Conservation (phyloP, 2,329 filamentous ascomycete species). For the Madurella mycetomatis region DNA sequence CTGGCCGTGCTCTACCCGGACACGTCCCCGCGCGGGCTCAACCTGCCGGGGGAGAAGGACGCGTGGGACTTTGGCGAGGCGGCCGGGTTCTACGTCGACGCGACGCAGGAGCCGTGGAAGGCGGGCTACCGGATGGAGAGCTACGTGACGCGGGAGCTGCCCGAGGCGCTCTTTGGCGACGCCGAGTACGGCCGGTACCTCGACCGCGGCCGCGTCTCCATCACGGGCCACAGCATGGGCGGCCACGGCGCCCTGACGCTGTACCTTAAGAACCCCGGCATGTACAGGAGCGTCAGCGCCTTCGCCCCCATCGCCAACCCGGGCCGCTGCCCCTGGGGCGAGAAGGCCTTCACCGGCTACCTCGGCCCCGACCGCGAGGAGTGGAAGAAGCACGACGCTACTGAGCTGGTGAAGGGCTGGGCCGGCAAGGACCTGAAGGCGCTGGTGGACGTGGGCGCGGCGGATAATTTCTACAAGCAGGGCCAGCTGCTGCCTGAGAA, state of each 20-base stretch:
- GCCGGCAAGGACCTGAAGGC: slow-evolving; percentile 61
- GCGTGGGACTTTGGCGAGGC: slow-evolving; percentile 86
- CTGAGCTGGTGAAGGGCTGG: slow-evolving; percentile 77
- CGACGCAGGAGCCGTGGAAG: slow-evolving; percentile 68
- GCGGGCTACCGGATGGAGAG: slow-evolving; percentile 89
- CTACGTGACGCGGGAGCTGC: slow-evolving; percentile 89
- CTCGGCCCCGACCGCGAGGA: slow-evolving; percentile 71
- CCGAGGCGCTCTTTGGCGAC: slow-evolving; percentile 63
- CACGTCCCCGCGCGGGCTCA: slow-evolving; percentile 82
- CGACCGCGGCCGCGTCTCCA: slow-evolving; percentile 67
- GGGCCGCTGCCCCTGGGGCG: slow-evolving; percentile 79
- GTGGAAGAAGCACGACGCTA: slow-evolving; percentile 90
- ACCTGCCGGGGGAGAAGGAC: slow-evolving; percentile 80
- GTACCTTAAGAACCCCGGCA: slow-evolving; percentile 85
- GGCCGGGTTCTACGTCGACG: slow-evolving; percentile 93
- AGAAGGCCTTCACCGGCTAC: slow-evolving; percentile 93
- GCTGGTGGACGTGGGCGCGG: slow-evolving; percentile 88
- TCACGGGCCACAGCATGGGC: slow-evolving; percentile 95
- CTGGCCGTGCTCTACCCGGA: slow-evolving; percentile 95
- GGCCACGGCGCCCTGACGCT: slow-evolving; percentile 91
- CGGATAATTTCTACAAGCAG: slow-evolving; percentile 95
- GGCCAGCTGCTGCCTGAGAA: slow-evolving; percentile 92
- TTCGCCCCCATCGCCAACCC: slow-evolving; percentile 92
- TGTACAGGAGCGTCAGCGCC: slow-evolving; percentile 83
- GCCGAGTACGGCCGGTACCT: slow-evolving; percentile 62